These are phyloP conservation scores for Panicum miliaceum DNA, from an alignment of 176 grass and related monocot species.

Conservation along the genomic window DNA sequence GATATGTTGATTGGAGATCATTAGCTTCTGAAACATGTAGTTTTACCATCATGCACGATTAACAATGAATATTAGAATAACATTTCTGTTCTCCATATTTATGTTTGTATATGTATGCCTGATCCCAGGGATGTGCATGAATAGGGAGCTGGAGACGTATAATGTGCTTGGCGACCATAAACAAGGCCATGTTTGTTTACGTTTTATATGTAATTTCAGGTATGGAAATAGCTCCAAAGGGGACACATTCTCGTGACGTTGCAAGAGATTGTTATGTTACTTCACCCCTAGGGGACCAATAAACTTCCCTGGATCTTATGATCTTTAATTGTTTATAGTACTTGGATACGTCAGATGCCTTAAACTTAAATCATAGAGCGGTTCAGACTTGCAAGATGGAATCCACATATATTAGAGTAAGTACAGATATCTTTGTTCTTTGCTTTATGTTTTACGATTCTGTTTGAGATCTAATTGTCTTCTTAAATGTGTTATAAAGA, in stretches of 20 bases:
- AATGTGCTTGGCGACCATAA: conserved; percentile 1
- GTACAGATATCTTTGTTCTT: conserved; percentile 32
- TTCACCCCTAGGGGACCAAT: not conserved
- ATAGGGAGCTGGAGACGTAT: not conserved
- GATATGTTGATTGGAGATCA: not conserved
- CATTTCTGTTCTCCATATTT: not conserved
- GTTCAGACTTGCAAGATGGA: conserved; percentile 16
- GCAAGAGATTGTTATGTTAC: not conserved
- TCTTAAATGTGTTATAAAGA: not conserved
- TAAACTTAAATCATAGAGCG: not conserved
- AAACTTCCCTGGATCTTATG: conserved; percentile 29
- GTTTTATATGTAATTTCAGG: not conserved
- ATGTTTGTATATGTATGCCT: not conserved
- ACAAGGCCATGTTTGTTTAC: conserved; percentile 8
- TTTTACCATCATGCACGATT: not conserved
- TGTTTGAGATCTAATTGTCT: conserved; percentile 31
- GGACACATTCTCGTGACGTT: not conserved
- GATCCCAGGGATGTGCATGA: not conserved
- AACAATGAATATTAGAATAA: not conserved
- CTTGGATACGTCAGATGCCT: not conserved
- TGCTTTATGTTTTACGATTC: conserved; percentile 10
- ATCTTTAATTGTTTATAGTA: conserved; percentile 23
- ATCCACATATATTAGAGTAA: conserved; percentile 27
- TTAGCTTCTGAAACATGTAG: not conserved
- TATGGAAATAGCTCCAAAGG: conserved; percentile 10